These are phyloP conservation scores for Rhodotorula glutinis DNA, from an alignment of 1,284 basidiomycete genomes.

Conservation along the genomic window DNA sequence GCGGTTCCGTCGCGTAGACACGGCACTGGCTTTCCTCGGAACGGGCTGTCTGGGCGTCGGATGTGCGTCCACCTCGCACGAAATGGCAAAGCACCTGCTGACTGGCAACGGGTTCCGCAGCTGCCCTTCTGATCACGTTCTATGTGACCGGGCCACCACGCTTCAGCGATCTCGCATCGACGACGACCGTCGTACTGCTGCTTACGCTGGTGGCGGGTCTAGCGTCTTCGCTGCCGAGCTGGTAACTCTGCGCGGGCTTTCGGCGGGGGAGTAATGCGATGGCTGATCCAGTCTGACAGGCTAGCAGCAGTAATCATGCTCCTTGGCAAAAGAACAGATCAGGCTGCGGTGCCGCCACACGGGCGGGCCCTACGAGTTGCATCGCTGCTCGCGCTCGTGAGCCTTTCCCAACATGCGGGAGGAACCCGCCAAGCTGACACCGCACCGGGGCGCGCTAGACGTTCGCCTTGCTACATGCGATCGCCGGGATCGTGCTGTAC, in stretches of 20 bases:
- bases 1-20: slow-evolving; percentile 7
- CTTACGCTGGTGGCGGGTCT: slow-evolving; percentile 4
- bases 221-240: slow-evolving; percentile 8
- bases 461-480: slow-evolving; percentile 13
- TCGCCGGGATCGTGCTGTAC: slow-evolving; percentile 17
- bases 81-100: not conserved
- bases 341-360: slow-evolving; percentile 33
- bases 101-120: not conserved
- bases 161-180: not conserved
- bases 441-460: not conserved
- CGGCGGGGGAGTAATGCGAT: not conserved
- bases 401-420: not conserved
- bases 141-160: slow-evolving; percentile 29
- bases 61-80: slow-evolving; percentile 1
- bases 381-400: slow-evolving; percentile 6
- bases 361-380: slow-evolving; percentile 1
- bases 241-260: not conserved
- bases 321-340: slow-evolving; percentile 40
- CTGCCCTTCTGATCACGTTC: slow-evolving; percentile 18
- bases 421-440: not conserved
- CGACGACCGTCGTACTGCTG: slow-evolving; percentile 14
- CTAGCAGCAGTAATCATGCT: slow-evolving; percentile 25
- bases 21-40: slow-evolving; percentile 7
- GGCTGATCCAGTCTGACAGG: not conserved
- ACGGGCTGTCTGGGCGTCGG: slow-evolving; percentile 5